Conservation (phyloP, 768 basidiomycete species). For the Boletus fagicola region DNA sequence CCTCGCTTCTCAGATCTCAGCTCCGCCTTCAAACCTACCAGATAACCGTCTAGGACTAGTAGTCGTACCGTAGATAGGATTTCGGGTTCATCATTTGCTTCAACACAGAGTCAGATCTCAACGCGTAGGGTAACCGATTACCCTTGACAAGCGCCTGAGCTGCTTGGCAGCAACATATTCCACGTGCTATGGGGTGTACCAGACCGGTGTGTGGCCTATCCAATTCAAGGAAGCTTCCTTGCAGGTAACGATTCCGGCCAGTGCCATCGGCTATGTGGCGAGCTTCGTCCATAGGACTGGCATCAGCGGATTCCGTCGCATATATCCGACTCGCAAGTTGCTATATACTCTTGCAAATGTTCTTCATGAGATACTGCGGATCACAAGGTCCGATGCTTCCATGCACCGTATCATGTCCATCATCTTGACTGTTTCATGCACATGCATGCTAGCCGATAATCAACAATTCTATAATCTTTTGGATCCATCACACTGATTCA, state of each 20-base stretch:
- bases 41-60: background rate
- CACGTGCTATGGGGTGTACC: background rate
- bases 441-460: background rate
- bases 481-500: too few species aligned
- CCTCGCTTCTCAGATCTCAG: background rate
- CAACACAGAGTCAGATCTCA: background rate
- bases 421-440: background rate
- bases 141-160: background rate
- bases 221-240: background rate
- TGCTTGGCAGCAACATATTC: background rate
- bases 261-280: background rate
- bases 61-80: background rate
- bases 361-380: background rate
- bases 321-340: too few species aligned
- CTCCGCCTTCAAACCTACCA: background rate
- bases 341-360: too few species aligned
- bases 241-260: background rate
- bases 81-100: background rate
- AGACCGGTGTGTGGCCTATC: background rate
- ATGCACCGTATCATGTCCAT: background rate
- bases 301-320: background rate
- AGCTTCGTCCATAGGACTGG: background rate
- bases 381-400: background rate
- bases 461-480: too few species aligned
- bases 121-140: too few species aligned